These are phyloP conservation scores for Amanita polypyramis DNA, from an alignment of 768 basidiomycete genomes.

Conservation along the genomic window DNA sequence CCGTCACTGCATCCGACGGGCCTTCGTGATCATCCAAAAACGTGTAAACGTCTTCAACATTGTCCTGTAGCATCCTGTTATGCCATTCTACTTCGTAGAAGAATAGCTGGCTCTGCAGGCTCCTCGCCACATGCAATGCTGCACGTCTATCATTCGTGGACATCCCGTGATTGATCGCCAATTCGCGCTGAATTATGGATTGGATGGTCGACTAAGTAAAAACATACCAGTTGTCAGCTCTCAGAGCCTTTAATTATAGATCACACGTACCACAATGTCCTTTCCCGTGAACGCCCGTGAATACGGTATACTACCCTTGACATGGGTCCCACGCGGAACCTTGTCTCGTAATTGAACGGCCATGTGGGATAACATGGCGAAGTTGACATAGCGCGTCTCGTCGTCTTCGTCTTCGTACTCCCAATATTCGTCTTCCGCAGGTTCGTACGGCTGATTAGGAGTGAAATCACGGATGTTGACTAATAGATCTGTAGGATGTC, in stretches of 20 bases:
- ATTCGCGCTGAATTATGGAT: conserved; percentile 69
- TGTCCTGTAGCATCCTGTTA: conserved; percentile 69
- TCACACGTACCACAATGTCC: conserved; percentile 71
- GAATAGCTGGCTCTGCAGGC: conserved; percentile 84
- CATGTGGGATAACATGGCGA: conserved; percentile 76
- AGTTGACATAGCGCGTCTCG: conserved; percentile 73
- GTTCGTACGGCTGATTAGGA: conserved; percentile 26
- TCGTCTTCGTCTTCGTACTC: conserved; percentile 58
- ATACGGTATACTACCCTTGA: conserved; percentile 92
- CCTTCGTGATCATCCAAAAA: conserved; percentile 83
- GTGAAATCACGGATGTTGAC: conserved; percentile 12
- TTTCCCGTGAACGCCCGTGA: conserved; percentile 88
- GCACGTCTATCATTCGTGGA: conserved; percentile 66
- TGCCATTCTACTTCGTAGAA: conserved; percentile 99
- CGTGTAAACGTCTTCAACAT: conserved; percentile 91
- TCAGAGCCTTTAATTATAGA: neutral
- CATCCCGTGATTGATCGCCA: conserved; percentile 55
- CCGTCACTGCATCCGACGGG: conserved; percentile 39
- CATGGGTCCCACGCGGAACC: conserved; percentile 79
- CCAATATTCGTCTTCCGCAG: conserved; percentile 37
- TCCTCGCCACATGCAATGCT: conserved; percentile 80
- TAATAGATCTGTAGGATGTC: conserved; percentile 23
- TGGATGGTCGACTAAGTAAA: conserved; percentile 69
- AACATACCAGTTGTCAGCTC: conserved; percentile 1
- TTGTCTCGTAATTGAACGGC: conserved; percentile 84